Evolutionary conservation across 2,329 filamentous ascomycete species (phyloP), one percentile per base, ranked within the genome.

Genomic region (Verticillium zaregamsianum): DNA sequence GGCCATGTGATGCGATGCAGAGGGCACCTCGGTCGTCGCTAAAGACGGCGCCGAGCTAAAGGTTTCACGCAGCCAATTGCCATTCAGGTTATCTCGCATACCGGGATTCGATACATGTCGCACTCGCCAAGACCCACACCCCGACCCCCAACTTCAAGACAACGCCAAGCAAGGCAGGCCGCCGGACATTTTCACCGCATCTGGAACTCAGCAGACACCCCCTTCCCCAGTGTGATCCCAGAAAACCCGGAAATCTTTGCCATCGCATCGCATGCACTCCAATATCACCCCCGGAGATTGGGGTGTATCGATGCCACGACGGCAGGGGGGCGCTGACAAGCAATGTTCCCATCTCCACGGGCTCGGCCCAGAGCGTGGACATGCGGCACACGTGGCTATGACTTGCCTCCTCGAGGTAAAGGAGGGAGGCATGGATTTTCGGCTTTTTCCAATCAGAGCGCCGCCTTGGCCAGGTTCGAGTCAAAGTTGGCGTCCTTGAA

Each of bases 401-500:
- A 35, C 33, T 35, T 14, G 33, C 33, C 33, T 14, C 45, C 8
- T 49, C 20, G 45, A 5, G 28, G 28, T 5, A 28, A 28, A 28
- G 4, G 28, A 28, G 28, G 28, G 28, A 28, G 28, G 6, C 4
- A 28, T 28, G 28, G 5, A 2, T 5, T 28, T 6, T 28, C 28
- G 6, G n/a, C 39, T 9, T 49, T n/a, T 4, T 14, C 12, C n/a
- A 49, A 20, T 25, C 59, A 65, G 32, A 64, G 52, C 20, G 59
- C 63, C 7, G 64, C 64, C 37, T 63, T 59, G 35, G 45, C 64
- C 8, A 66, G 63, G 59, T 66, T 66, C 58, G 28, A 52, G 35
- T 25, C 28, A 32, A 66, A 66, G 62, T 63, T 66, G 56, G 33
- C 57, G 8, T 65, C 57, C 55, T 66, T 66, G 61, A 79, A 79